Evolutionary conservation across 2,329 filamentous ascomycete species (phyloP).

Genomic region (Cladorrhinum sp.): DNA sequence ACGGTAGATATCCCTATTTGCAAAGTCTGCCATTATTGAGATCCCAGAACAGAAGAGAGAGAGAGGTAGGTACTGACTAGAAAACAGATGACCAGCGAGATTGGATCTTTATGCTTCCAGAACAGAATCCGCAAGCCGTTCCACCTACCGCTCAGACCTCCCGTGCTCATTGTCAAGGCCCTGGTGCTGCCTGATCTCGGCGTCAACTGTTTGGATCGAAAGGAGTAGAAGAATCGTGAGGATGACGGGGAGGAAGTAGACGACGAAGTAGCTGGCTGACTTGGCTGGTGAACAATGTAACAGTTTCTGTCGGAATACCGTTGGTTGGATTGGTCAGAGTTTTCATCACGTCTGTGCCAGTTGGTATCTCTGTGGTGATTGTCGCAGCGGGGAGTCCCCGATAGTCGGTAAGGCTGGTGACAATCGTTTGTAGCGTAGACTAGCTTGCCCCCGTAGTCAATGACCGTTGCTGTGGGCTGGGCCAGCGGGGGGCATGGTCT

Average conservation of each 20-base stretch:
- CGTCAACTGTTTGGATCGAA: constrained; percentile 7
- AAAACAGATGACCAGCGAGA: not conserved
- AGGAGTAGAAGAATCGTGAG: constrained; percentile 2
- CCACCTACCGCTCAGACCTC: not conserved
- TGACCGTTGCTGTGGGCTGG: too few species aligned
- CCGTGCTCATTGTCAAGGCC: not conserved
- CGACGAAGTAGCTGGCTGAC: constrained; percentile 1
- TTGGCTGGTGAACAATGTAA: not conserved
- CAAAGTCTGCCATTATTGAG: constrained; percentile 3
- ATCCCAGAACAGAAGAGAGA: not conserved
- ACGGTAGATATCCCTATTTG: not conserved
- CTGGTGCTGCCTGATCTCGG: constrained; percentile 12
- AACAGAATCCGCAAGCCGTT: not conserved
- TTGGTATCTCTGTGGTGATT: not conserved
- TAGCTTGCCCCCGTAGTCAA: too few species aligned
- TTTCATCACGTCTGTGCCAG: not conserved
- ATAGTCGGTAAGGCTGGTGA: not conserved
- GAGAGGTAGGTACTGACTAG: not conserved
- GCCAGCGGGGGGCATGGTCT: too few species aligned
- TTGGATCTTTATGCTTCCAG: not conserved
- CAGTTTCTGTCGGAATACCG: not conserved
- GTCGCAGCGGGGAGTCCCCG: not conserved
- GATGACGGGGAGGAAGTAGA: constrained; percentile 11
- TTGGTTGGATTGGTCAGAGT: not conserved
- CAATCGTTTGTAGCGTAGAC: not conserved